Base-by-base conservation (phyloP, 2,329 filamentous ascomycete genomes). In the Aspergillus pseudonomiae region DNA sequence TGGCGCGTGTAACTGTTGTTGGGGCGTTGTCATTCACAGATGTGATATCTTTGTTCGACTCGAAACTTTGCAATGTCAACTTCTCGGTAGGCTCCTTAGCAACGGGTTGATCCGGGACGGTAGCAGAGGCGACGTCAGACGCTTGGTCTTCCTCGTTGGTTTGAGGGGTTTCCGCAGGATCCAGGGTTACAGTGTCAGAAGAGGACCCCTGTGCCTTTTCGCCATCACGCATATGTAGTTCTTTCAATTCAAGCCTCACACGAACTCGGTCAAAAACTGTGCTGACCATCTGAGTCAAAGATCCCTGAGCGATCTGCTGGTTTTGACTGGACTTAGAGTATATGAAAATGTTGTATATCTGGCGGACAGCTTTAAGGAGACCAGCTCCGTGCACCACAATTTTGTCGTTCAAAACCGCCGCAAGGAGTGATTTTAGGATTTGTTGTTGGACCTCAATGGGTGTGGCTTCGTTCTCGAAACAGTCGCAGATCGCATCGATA, bases 401-500 rank as follows among this genome's bases (percentile, higher is more conserved):
- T 82, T 98, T 99, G 82, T 99, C 95, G 75, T 98, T 98, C 68
- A 99, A 83, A 16, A 99, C 95, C 16, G 96, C 96, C 16, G 95
- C 94, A 64, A 99, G 83, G 64, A 99, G 84, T 2, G 95, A 98
- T 81, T 99, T 98, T 77, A 99, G 93, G 71, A 99, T 99, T 80
- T 99, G 95, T 71, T 98, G 87, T 79, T 99, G 95, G 55, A 98
- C 91, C 77, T 97, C 94, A 59, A 91, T 86, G 4, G 93, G 89
- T 0, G 96, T 99, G 1, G 92, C 92, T 81, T 99, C 95, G 75
- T 95, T 94, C 76, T 98, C 94, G 76, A 99, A 99, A 78, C 95
- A 99, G 76, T 98, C 94, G 84, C 95, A 99, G 83, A 99, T 99
- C 41, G 95, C 97, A 80, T 99, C 96, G 74, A 99, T 99, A 63